These are phyloP conservation scores for Pestalotiopsis sp. DNA, from an alignment of 2,329 filamentous ascomycete species.

Conservation along the genomic window DNA sequence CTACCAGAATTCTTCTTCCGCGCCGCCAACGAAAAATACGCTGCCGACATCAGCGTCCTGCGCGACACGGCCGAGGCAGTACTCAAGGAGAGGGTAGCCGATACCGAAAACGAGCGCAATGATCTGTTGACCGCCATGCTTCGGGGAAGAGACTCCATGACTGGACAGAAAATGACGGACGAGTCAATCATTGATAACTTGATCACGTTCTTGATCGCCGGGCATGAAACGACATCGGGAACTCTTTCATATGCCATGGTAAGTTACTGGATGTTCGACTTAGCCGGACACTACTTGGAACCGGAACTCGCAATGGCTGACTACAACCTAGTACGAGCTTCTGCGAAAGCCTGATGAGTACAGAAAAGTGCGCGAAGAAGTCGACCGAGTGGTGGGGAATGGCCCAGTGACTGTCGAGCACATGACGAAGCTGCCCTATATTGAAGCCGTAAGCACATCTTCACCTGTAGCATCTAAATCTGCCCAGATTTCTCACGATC, in stretches of 20 bases:
- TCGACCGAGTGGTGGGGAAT: slow-evolving; percentile 52
- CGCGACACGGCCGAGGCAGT: slow-evolving; percentile 61
- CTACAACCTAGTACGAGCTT: slow-evolving; percentile 41
- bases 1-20: slow-evolving; percentile 54
- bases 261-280: not conserved
- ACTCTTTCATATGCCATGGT: slow-evolving; percentile 48
- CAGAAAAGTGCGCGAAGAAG: slow-evolving; percentile 51
- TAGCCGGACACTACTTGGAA: not conserved
- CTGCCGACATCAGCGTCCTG: slow-evolving; percentile 56
- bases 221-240: slow-evolving; percentile 59
- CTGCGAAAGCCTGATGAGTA: slow-evolving; percentile 51
- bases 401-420: slow-evolving; percentile 48
- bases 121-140: slow-evolving; percentile 75
- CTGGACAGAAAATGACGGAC: slow-evolving; percentile 65
- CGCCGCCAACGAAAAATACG: slow-evolving; percentile 51
- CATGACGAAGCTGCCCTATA: slow-evolving; percentile 52
- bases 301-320: not conserved
- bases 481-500: not conserved
- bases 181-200: slow-evolving; percentile 69
- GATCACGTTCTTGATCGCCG: slow-evolving; percentile 43
- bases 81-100: slow-evolving; percentile 57
- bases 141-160: slow-evolving; percentile 66
- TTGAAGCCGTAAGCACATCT: slow-evolving; percentile 40
- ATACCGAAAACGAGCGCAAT: slow-evolving; percentile 56
- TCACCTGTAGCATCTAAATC: not conserved